Evolutionary conservation across 2,329 filamentous ascomycete genomes (phyloP), one percentile per base, ranked within the genome.

Genomic region (Colletotrichum filicis): DNA sequence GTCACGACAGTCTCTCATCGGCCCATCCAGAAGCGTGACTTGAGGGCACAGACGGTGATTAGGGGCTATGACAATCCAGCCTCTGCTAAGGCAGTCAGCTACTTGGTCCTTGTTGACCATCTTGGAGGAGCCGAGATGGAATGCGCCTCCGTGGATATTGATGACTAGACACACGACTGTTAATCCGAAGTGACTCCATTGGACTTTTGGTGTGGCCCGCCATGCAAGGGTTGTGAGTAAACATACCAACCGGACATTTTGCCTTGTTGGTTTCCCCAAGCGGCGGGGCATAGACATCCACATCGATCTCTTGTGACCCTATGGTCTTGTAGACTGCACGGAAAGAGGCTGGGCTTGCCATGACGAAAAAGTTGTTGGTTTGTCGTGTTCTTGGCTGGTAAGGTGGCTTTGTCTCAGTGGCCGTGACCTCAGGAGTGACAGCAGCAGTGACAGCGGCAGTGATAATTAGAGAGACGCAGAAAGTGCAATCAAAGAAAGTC

Each of bases 61-160:
- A 3, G 82, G 82, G 4, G 78, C 80, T 6, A 84, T 68, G 1
- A 84, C 81, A 59, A 85, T 82, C 83, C 82, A 84, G 24, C 78
- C 76, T 22, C 83, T 78, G 19, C 74, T 65, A 0, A 84, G 78
- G 56, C 83, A 84, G 74, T 84, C 83, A 9, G 78, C 66, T 16
- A 84, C 76, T 62, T 85, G 83, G 49, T 82, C 77, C 22, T 77
- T 75, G 53, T 83, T 84, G 69, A 85, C 79, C 79, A 84, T 82
- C 22, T 79, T 74, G 2, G 81, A 82, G 30, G 80, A 78, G 11
- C 82, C 83, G 30, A 85, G 81, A 81, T 84, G 84, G 76, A 84
- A 85, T 26, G 82, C 83, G n/a, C 83, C 83, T 57, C 83, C 83
- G 76, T 85, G 83, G 62, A 85, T 84, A 67, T 83, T 77, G 72